Percentiles rank a stretch among this genome's conserved stretches.
Conservation (phyloP, 2,329 filamentous ascomycete species). For the Diaporthe humulicola region DNA sequence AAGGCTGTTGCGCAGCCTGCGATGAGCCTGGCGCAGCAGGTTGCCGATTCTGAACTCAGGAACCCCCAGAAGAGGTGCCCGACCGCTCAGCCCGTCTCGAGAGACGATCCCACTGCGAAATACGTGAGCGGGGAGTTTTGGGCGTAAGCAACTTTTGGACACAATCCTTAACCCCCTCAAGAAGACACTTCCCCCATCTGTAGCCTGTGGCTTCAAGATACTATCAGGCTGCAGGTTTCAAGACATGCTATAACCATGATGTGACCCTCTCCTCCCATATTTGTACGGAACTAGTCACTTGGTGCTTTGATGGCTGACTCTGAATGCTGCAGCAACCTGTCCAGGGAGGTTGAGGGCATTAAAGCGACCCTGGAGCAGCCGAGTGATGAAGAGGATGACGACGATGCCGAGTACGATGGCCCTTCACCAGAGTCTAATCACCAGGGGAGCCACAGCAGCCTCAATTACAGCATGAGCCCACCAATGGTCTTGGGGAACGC, state of each 20-base stretch:
- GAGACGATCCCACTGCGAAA: constrained; percentile 42
- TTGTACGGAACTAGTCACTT: background rate
- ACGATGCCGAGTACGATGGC: constrained; percentile 44
- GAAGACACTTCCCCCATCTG: background rate
- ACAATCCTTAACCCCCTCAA: background rate
- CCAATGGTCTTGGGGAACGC: constrained; percentile 32
- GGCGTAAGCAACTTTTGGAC: constrained; percentile 42
- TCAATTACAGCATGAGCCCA: constrained; percentile 15
- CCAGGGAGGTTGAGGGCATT: constrained; percentile 59
- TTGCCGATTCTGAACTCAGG: constrained; percentile 15
- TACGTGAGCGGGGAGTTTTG: constrained; percentile 61
- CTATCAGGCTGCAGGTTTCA: background rate
- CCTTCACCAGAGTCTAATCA: constrained; percentile 48
- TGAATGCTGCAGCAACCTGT: constrained; percentile 49
- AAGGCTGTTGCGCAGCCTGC: background rate
- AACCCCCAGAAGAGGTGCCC: constrained; percentile 36
- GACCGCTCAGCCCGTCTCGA: constrained; percentile 25
- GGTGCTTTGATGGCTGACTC: background rate
- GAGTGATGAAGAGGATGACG: constrained; percentile 54
- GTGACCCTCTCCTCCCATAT: background rate
- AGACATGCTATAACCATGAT: background rate
- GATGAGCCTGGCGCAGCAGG: background rate
- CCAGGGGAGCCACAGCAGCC: constrained; percentile 34
- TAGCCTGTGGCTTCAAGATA: background rate
- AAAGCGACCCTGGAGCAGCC: constrained; percentile 58